A percentile compares a stretch with the other conserved stretches of the same genome.
Conservation (phyloP, 768 basidiomycete genomes). For the Leccinum ochraceum region DNA sequence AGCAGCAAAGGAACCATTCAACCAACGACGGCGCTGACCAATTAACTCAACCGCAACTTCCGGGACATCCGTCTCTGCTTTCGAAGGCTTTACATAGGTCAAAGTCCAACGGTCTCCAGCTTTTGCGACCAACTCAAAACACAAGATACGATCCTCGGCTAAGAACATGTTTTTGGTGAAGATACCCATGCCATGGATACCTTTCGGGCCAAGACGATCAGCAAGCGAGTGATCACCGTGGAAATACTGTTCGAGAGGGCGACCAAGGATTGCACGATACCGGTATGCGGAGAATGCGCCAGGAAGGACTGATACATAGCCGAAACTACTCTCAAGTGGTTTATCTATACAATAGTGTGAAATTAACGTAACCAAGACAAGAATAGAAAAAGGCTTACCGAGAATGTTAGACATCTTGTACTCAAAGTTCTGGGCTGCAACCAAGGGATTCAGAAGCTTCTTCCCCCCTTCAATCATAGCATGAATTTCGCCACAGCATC, state of each 20-base stretch:
- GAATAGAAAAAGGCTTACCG: constrained; percentile 41
- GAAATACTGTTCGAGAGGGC: constrained; percentile 84
- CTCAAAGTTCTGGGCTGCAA: constrained; percentile 97
- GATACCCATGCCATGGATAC: constrained; percentile 95
- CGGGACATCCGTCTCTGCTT: constrained; percentile 96
- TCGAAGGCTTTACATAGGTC: constrained; percentile 91
- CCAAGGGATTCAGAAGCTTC: constrained; percentile 88
- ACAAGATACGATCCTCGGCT: constrained; percentile 95
- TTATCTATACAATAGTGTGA: constrained; percentile 56
- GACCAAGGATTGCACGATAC: constrained; percentile 88
- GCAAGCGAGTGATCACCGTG: constrained; percentile 89
- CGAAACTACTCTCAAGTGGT: constrained; percentile 93
- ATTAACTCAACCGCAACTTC: constrained; percentile 92
- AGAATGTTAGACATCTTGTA: constrained; percentile 99
- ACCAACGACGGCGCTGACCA: constrained; percentile 93
- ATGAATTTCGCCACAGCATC: constrained; percentile 93
- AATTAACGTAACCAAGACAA: constrained; percentile 2
- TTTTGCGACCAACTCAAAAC: constrained; percentile 96
- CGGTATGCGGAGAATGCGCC: constrained; percentile 97
- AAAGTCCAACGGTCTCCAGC: constrained; percentile 84
- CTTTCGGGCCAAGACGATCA: constrained; percentile 88
- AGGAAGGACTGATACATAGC: constrained; percentile 92
- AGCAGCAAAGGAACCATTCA: constrained; percentile 92
- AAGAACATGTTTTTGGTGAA: constrained; percentile 94
- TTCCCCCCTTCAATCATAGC: constrained; percentile 94